Evolutionary conservation across 768 basidiomycete species (phyloP).

Genomic region (Pleurotus ostreatus): DNA sequence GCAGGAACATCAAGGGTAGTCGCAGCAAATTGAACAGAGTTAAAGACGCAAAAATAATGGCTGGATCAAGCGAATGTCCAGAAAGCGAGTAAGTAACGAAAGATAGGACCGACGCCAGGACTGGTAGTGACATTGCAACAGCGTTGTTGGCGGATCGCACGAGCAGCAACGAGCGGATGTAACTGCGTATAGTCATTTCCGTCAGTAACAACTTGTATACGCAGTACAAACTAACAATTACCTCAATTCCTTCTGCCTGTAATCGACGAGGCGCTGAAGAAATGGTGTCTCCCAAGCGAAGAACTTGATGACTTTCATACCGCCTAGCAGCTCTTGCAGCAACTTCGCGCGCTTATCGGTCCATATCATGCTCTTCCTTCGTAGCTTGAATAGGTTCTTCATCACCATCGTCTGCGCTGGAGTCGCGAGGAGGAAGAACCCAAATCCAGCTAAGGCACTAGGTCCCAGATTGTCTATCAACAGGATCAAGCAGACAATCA

Average conservation of each 20-base stretch:
- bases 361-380: slow-evolving; percentile 79
- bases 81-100: slow-evolving; percentile 75
- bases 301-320: slow-evolving; percentile 91
- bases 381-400: slow-evolving; percentile 64
- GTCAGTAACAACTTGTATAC: not conserved
- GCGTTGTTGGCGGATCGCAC: slow-evolving; percentile 66
- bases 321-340: slow-evolving; percentile 83
- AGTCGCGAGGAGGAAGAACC: slow-evolving; percentile 61
- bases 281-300: slow-evolving; percentile 89
- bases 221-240: slow-evolving; percentile 25
- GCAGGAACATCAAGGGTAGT: slow-evolving; percentile 74
- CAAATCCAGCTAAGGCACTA: slow-evolving; percentile 51
- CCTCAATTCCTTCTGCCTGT: slow-evolving; percentile 68
- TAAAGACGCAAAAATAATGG: slow-evolving; percentile 78
- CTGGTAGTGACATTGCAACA: slow-evolving; percentile 68
- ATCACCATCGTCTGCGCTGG: slow-evolving; percentile 73
- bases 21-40: slow-evolving; percentile 82
- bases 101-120: slow-evolving; percentile 72
- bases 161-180: slow-evolving; percentile 63
- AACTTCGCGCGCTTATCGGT: slow-evolving; percentile 89
- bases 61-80: slow-evolving; percentile 65
- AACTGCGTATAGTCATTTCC: slow-evolving; percentile 26
- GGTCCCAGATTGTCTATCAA: slow-evolving; percentile 72
- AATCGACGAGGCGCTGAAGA: slow-evolving; percentile 64
- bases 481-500: slow-evolving; percentile 71